phyloP scores from a whole-genome alignment of 495 filamentous ascomycete genomes.

The Darksidea phi region DNA sequence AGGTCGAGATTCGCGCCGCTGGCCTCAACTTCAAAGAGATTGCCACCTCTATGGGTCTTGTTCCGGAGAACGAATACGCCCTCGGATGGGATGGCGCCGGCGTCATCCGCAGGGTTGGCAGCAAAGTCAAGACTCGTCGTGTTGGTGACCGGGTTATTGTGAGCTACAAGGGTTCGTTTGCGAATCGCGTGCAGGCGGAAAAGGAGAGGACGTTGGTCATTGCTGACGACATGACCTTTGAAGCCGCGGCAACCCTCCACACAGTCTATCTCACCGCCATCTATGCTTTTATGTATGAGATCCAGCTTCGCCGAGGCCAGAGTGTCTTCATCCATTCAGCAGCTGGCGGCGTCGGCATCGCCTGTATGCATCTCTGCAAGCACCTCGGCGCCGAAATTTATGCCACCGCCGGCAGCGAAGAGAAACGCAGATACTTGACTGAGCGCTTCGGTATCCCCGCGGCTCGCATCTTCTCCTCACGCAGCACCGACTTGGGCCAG shows the following conservation, averaged over 20 bases:
- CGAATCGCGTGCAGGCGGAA: neutral
- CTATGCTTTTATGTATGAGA: neutral
- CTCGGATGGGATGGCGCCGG: constrained; percentile 15
- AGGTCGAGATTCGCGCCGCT: constrained; percentile 11
- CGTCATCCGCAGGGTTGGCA: constrained; percentile 2
- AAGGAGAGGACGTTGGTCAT: constrained; percentile 3
- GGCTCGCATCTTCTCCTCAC: constrained; percentile 14
- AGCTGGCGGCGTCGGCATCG: constrained; percentile 26
- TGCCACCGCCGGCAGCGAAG: constrained; percentile 6
- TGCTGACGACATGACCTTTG: constrained; percentile 36
- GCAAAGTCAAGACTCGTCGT: constrained; percentile 41
- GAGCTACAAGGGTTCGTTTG: neutral
- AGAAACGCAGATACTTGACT: constrained; percentile 16
- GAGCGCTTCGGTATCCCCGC: constrained; percentile 3
- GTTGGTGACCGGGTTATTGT: constrained; percentile 31
- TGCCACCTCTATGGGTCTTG: constrained; percentile 7
- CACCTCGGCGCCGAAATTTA: constrained; percentile 18
- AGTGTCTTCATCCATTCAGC: constrained; percentile 29
- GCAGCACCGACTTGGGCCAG: constrained; percentile 8
- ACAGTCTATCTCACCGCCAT: constrained; percentile 40
- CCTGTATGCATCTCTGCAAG: constrained; percentile 15
- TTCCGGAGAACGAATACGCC: neutral
- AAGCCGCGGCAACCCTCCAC: constrained; percentile 39
- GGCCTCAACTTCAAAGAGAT: constrained; percentile 17
- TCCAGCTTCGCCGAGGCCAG: neutral